Percentiles rank a stretch among this genome's conserved stretches.
Evolutionary conservation across 257 asterid species (phyloP).

Genomic region (Solanum pinnatisectum): DNA sequence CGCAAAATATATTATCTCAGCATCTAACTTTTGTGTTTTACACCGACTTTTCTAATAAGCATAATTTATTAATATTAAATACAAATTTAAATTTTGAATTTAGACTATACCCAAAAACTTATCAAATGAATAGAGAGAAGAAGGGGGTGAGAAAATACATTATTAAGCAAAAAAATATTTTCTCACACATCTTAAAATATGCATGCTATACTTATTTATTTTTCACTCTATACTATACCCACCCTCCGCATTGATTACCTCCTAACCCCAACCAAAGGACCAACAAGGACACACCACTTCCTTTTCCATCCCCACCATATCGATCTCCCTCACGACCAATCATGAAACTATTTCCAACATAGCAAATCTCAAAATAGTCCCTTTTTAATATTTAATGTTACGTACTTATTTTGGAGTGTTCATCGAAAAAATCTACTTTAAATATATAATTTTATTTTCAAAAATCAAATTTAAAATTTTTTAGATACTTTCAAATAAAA

Average conservation of each 20-base stretch:
- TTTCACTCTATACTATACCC: not conserved
- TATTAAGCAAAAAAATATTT: not conserved
- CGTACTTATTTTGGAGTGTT: not conserved
- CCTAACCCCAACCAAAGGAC: not conserved
- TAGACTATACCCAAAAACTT: not conserved
- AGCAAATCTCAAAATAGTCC: not conserved
- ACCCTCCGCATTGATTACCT: not conserved
- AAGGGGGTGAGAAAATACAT: not conserved
- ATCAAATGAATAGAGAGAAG: not conserved
- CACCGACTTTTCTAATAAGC: not conserved
- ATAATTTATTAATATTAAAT: too few species aligned
- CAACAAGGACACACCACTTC: not conserved
- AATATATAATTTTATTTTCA: not conserved
- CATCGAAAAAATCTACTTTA: not conserved
- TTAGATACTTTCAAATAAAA: not conserved
- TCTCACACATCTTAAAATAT: too few species aligned
- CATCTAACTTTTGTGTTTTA: too few species aligned
- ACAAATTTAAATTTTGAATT: not conserved
- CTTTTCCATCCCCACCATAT: not conserved
- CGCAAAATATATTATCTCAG: too few species aligned
- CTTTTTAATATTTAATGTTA: not conserved
- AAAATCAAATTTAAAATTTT: not conserved
- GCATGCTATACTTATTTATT: too few species aligned
- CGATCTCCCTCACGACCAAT: not conserved
- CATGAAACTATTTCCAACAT: not conserved